Base-by-base conservation (phyloP, 116 monocot genomes). In the Papilionanthe hybrid region DNA sequence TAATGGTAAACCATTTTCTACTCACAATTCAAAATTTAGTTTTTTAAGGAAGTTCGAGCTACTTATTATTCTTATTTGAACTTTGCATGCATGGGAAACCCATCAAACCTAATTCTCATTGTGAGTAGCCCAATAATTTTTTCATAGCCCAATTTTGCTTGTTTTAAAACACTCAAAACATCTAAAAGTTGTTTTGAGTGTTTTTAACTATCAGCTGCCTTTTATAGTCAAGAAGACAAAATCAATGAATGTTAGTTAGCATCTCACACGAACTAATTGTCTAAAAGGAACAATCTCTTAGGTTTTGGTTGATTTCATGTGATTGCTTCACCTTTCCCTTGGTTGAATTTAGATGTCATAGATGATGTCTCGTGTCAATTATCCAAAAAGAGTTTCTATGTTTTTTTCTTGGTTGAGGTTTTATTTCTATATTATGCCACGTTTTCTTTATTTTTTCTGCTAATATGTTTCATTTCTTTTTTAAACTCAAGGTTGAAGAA, bases 391-490 rank as follows among this genome's bases (percentile, higher is more conserved):
- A 5, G 69, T 25, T 37, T 37, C 32, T 69, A 69, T 69, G 17
- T 30, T 37, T 69, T 37, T 30, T 32, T 69, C 17, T 37, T 23
- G 25, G 23, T 13, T 69, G 69, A 37, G 18, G 37, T 69, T 37
- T 37, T 69, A 69, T 69, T 69, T 69, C 13, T 37, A 69, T 15
- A 69, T 69, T 5, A 69, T 18, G 15, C 1, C 1, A 23, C 63
- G 8, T 32, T 69, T 69, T 65, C 12, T 9, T 32, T 71, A 2
- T 18, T 73, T 73, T 73, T 44, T 44, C 44, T 73, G 43, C 44
- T 75, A 75, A 75, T 50, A 49, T 75, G 75, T 5, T 75, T 27
- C 37, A 37, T 44, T 50, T 22, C 50, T 75, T 27, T 75, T 48
- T 3, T 27, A 13, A 43, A 73, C 44, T 73, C 45, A 42, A 75